Conservation (phyloP, 768 basidiomycete genomes). For the Lentinula sp. region DNA sequence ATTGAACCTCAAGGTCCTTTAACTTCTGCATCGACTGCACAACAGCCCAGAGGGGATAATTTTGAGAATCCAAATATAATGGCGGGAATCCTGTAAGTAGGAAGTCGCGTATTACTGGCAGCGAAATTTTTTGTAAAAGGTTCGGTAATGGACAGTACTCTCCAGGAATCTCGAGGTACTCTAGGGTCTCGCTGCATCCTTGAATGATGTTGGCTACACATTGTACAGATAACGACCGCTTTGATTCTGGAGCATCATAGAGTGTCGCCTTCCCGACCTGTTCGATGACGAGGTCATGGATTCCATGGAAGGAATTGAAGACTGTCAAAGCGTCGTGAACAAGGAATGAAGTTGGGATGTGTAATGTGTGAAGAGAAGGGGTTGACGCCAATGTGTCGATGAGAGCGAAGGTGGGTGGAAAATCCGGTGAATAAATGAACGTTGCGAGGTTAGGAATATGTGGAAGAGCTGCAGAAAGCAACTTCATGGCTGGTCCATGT, state of each 20-base stretch:
- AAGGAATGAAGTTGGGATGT: background rate
- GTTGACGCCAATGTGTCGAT: background rate
- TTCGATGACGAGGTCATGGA: background rate
- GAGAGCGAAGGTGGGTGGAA: background rate
- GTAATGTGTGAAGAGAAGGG: background rate
- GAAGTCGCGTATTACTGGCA: background rate
- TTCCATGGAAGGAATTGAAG: background rate
- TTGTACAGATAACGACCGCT: background rate
- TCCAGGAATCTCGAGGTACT: conserved; percentile 4
- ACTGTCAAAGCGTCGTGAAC: background rate
- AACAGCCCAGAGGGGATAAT: conserved; percentile 4
- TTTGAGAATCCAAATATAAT: background rate
- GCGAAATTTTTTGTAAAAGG: background rate
- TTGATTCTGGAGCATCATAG: background rate
- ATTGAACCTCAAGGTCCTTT: background rate
- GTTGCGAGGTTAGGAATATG: background rate
- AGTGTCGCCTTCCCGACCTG: background rate
- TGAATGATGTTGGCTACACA: conserved; percentile 1
- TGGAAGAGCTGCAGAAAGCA: background rate
- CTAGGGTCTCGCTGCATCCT: background rate
- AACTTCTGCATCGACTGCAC: background rate
- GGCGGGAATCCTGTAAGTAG: conserved; percentile 1
- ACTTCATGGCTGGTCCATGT: background rate
- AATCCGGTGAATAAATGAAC: background rate
- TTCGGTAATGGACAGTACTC: conserved; percentile 1